These are phyloP conservation scores for Penicillium griseofulvum DNA, from an alignment of 2,329 filamentous ascomycete genomes.

Conservation along the genomic window DNA sequence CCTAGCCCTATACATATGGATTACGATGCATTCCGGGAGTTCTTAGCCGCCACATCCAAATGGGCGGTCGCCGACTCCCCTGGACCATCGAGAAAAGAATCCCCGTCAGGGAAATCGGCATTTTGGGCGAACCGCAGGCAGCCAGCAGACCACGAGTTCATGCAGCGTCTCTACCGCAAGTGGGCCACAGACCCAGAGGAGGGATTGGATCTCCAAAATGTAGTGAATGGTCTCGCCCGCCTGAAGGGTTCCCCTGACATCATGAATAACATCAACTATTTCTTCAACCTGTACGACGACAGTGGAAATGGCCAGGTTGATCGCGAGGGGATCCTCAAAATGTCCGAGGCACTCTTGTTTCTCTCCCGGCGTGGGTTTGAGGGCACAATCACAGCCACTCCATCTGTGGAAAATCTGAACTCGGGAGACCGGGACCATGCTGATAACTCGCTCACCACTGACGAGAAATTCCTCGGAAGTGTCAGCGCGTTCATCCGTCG, in stretches of 20 bases:
- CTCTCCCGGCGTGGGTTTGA: conserved; percentile 84
- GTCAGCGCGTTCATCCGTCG: conserved; percentile 93
- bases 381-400: conserved; percentile 65
- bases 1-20: conserved; percentile 93
- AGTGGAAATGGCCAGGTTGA: conserved; percentile 88
- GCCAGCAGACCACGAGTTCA: conserved; percentile 91
- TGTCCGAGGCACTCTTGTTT: conserved; percentile 91
- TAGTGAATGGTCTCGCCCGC: conserved; percentile 83
- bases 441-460: conserved; percentile 58
- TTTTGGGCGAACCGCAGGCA: conserved; percentile 59
- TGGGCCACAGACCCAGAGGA: conserved; percentile 80
- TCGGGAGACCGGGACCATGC: conserved; percentile 34
- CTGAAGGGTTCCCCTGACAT: conserved; percentile 94
- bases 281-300: conserved; percentile 96
- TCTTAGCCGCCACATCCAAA: conserved; percentile 81
- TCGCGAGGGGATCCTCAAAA: conserved; percentile 88
- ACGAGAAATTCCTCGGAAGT: conserved; percentile 86
- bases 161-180: conserved; percentile 78
- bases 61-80: conserved; percentile 93
- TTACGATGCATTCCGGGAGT: conserved; percentile 93
- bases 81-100: conserved; percentile 54
- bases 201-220: conserved; percentile 82
- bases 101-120: conserved; percentile 50
- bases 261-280: conserved; percentile 96
- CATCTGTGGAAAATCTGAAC: conserved; percentile 56